Conservation (phyloP, 2,329 filamentous ascomycete genomes). For the Pseudocercospora crystallina region DNA sequence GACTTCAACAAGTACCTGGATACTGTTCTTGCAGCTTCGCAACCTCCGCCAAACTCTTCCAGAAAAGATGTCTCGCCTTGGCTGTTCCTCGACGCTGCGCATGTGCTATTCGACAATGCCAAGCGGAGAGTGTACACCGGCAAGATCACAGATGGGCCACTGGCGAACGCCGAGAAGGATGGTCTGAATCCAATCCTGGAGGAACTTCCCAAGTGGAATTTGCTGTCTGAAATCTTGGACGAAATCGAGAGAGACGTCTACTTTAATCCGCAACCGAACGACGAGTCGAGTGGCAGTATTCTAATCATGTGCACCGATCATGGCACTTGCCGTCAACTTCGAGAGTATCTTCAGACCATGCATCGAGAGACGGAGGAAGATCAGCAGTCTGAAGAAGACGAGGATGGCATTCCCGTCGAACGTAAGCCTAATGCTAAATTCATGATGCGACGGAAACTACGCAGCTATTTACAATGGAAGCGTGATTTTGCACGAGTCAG, state of each 20-base stretch:
- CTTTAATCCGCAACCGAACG: constrained; percentile 71
- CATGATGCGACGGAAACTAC: constrained; percentile 86
- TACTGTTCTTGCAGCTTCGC: constrained; percentile 87
- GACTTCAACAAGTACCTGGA: constrained; percentile 91
- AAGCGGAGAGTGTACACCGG: constrained; percentile 83
- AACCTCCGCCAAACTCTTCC: constrained; percentile 82
- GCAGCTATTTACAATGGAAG: constrained; percentile 89
- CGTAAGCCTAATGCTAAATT: constrained; percentile 70
- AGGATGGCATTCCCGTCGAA: constrained; percentile 45
- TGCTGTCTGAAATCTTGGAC: constrained; percentile 84
- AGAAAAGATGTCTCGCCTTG: constrained; percentile 89
- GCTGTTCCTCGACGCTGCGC: constrained; percentile 92
- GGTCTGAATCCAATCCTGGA: constrained; percentile 79
- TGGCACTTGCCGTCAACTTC: constrained; percentile 79
- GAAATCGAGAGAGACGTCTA: constrained; percentile 92
- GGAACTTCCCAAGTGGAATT: constrained; percentile 89
- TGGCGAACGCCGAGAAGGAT: constrained; percentile 54
- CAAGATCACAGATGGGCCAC: constrained; percentile 61
- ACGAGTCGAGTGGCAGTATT: constrained; percentile 87
- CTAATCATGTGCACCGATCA: constrained; percentile 94
- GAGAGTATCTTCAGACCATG: constrained; percentile 91
- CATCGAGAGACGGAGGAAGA: constrained; percentile 45
- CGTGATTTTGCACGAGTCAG: constrained; percentile 83
- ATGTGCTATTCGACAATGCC: constrained; percentile 89
- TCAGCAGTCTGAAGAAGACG: constrained; percentile 49